Evolutionary conservation across 169 alveolate species (phyloP).

Genomic region (Plasmodium billcollinsi): DNA sequence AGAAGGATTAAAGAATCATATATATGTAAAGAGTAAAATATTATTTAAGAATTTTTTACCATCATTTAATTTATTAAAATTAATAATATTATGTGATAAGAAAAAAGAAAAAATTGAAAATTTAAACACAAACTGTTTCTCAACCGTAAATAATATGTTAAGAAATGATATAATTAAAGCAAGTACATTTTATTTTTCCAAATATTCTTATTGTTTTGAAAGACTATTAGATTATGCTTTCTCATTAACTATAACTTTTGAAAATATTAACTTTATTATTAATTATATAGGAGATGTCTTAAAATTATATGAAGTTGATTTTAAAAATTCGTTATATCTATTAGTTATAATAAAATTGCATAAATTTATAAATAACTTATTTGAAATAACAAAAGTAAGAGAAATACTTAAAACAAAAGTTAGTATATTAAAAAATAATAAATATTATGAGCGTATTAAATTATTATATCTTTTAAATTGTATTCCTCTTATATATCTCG

Average conservation of each 20-base stretch:
- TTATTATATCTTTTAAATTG: conserved; percentile 44
- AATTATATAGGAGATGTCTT: conserved; percentile 61
- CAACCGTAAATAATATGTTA: conserved; percentile 56
- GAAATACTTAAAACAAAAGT: conserved; percentile 28
- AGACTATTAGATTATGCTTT: conserved; percentile 53
- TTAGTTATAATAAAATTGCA: conserved; percentile 51
- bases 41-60: conserved; percentile 69
- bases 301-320: conserved; percentile 28
- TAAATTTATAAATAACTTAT: conserved; percentile 55
- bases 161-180: conserved; percentile 7
- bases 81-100: conserved; percentile 60
- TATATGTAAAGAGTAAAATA: conserved; percentile 32
- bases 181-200: conserved; percentile 37
- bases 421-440: conserved; percentile 1
- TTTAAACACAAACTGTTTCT: conserved; percentile 41
- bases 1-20: conserved; percentile 36
- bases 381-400: conserved; percentile 55
- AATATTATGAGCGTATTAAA: conserved; percentile 4
- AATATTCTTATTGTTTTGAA: conserved; percentile 72
- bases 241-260: conserved; percentile 38
- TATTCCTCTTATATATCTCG: conserved; percentile 57
- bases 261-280: conserved; percentile 28
- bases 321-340: conserved; percentile 43
- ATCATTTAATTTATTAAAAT: conserved; percentile 42
- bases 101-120: conserved; percentile 52